These are phyloP conservation scores for Chlamydomonas schloesseri DNA, from an alignment of 139 green algal genomes.

Conservation along the genomic window DNA sequence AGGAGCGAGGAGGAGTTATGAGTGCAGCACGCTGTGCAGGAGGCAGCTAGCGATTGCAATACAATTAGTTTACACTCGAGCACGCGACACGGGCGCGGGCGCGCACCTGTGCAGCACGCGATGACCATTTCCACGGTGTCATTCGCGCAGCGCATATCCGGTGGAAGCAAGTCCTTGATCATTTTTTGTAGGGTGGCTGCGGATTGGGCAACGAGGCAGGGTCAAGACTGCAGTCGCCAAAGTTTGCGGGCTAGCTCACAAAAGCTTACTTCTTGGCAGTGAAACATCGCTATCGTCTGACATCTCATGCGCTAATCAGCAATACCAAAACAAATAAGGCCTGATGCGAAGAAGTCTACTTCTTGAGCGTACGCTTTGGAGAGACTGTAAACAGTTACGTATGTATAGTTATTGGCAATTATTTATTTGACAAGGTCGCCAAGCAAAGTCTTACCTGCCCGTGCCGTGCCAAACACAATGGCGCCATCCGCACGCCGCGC, in stretches of 20 bases:
- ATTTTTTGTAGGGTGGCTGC: conserved; percentile 73
- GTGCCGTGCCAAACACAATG: no score
- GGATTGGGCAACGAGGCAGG: neutral
- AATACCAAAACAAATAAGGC: no score
- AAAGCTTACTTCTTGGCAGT: neutral
- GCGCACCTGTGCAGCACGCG: conserved; percentile 65
- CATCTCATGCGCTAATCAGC: neutral
- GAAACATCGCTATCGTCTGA: neutral
- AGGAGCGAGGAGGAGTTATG: neutral
- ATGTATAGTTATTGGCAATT: no score
- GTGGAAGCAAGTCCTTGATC: conserved; percentile 63
- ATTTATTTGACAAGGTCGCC: no score
- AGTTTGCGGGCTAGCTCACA: no score
- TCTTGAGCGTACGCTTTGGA: no score
- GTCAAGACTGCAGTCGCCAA: neutral
- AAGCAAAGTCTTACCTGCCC: no score
- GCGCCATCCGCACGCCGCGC: no score
- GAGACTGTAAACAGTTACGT: no score
- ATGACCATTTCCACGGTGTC: conserved; percentile 69
- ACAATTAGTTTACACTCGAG: neutral
- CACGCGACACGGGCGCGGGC: neutral
- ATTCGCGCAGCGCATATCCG: conserved; percentile 53
- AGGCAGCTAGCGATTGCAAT: neutral
- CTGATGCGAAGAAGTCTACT: no score
- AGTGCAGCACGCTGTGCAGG: neutral